Evolutionary conservation across 768 basidiomycete genomes (phyloP).

Genomic region (Rhodotorula graminis): DNA sequence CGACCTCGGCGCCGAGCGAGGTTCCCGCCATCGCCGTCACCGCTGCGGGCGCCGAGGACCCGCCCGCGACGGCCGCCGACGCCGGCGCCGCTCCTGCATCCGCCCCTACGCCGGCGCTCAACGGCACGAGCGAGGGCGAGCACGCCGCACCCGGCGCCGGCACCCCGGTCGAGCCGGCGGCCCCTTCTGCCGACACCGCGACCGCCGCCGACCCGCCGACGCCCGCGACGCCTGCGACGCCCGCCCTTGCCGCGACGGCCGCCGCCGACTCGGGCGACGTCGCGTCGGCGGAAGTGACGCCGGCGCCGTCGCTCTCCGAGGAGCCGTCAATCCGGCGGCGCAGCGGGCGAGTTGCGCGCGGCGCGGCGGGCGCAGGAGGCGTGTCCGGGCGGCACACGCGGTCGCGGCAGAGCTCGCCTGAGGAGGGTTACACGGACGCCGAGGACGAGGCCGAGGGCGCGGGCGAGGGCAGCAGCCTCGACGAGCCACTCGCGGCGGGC

Average conservation of each 20-base stretch:
- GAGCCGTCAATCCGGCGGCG: slow-evolving; percentile 3
- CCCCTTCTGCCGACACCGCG: not conserved
- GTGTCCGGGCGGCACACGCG: slow-evolving; percentile 2
- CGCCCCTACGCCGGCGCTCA: too few species aligned
- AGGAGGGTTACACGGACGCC: not conserved
- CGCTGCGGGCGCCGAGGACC: not conserved
- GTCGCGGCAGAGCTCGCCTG: slow-evolving; percentile 12
- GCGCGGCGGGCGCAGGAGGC: not conserved
- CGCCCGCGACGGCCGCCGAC: not conserved
- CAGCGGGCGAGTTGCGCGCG: slow-evolving; percentile 4
- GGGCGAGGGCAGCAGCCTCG: not conserved
- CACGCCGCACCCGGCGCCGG: not conserved
- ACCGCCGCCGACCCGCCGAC: too few species aligned
- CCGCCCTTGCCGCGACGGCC: not conserved
- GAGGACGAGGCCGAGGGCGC: not conserved
- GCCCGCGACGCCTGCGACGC: too few species aligned
- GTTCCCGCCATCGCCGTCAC: not conserved
- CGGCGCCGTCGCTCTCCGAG: not conserved
- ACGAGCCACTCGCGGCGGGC: not conserved
- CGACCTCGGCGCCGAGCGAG: not conserved
- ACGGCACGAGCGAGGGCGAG: not conserved
- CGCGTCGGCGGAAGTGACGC: not conserved
- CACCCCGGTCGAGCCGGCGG: not conserved
- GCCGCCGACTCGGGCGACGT: not conserved
- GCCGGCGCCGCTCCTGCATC: not conserved